phyloP scores from a whole-genome alignment of 345 rosid species.

The Cardiospermum halicacabum region DNA sequence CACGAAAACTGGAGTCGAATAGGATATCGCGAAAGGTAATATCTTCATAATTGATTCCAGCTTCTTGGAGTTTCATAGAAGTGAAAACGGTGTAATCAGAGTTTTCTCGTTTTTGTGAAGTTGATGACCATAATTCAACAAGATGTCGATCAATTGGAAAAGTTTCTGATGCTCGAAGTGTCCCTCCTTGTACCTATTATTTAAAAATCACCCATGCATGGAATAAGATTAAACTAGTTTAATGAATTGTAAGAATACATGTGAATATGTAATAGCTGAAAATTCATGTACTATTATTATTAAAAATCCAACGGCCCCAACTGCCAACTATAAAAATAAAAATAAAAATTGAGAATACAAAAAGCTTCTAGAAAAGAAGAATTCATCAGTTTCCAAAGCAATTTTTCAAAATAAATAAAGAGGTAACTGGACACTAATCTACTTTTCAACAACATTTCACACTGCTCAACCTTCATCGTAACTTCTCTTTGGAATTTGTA shows the following conservation, averaged over 20 bases:
- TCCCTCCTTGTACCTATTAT: slow-evolving; percentile 71
- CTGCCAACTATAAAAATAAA: neutral
- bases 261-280: too few species aligned
- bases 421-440: neutral
- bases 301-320: too few species aligned
- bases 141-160: slow-evolving; percentile 62
- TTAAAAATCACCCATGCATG: neutral
- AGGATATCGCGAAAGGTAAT: slow-evolving; percentile 58
- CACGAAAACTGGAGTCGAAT: slow-evolving; percentile 56
- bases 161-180: slow-evolving; percentile 48
- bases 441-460: neutral
- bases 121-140: slow-evolving; percentile 46
- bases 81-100: slow-evolving; percentile 3
- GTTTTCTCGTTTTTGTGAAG: slow-evolving; percentile 13
- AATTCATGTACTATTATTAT: neutral
- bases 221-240: neutral
- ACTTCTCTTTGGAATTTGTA: neutral
- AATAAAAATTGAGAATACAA: neutral
- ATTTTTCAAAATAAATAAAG: neutral
- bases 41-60: slow-evolving; percentile 39
- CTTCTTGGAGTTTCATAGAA: slow-evolving; percentile 17
- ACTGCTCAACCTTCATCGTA: neutral
- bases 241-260: neutral
- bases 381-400: slow-evolving; percentile 2
- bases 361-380: neutral